These are phyloP conservation scores for Fusarium camptoceras DNA, from an alignment of 2,329 filamentous ascomycete species.

Conservation along the genomic window DNA sequence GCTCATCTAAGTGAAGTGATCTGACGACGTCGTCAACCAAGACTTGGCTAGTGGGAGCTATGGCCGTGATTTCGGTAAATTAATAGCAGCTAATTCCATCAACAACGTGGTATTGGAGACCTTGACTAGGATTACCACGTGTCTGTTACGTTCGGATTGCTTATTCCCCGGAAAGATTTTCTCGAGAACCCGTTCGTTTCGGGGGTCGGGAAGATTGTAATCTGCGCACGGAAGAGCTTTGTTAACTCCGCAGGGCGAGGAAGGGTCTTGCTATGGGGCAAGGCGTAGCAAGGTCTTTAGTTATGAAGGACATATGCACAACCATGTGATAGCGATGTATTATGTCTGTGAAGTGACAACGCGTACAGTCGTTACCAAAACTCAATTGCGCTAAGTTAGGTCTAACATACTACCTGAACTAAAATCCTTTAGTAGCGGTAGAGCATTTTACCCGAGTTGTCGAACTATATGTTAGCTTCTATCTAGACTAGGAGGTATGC, in stretches of 20 bases:
- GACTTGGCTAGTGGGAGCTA: background rate
- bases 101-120: background rate
- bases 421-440: background rate
- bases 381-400: conserved; percentile 1
- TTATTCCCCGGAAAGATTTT: conserved; percentile 22
- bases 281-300: background rate
- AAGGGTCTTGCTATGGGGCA: conserved; percentile 11
- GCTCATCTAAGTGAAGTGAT: background rate
- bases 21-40: background rate
- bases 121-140: conserved; percentile 1
- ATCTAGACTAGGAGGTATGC: background rate
- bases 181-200: background rate
- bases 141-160: conserved; percentile 15
- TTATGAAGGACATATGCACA: background rate
- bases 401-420: background rate
- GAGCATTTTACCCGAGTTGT: background rate
- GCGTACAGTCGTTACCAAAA: background rate
- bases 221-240: conserved; percentile 4
- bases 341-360: background rate
- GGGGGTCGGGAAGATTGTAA: conserved; percentile 15
- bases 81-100: background rate
- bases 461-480: background rate
- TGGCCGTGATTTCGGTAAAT: background rate
- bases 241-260: conserved; percentile 23
- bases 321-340: conserved; percentile 1